Conservation (phyloP, 192 early-diverging fungal genomes). For the Tieghemiomyces parasiticus region DNA sequence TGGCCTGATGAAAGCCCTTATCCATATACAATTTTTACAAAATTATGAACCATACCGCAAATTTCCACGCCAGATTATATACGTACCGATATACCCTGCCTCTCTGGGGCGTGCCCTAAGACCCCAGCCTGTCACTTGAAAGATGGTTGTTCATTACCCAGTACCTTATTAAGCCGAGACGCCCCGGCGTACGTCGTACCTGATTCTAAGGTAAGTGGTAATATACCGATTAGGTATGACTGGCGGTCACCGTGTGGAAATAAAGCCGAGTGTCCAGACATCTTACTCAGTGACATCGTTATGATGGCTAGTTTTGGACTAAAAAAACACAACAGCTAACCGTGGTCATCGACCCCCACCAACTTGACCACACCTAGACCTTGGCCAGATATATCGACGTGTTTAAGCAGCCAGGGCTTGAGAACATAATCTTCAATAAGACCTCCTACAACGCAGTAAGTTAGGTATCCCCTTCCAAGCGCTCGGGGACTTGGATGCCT, state of each 20-base stretch:
- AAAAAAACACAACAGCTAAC: neutral
- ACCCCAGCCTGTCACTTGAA: constrained; percentile 20
- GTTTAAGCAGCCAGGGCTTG: constrained; percentile 47
- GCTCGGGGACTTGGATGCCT: neutral
- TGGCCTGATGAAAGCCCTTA: neutral
- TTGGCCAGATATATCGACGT: constrained; percentile 44
- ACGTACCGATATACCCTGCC: constrained; percentile 40
- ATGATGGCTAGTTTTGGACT: neutral
- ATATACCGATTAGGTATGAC: neutral
- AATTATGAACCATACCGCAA: neutral
- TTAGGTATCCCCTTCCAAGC: constrained; percentile 14
- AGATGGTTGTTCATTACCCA: constrained; percentile 14
- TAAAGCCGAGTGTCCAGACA: neutral
- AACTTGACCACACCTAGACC: neutral
- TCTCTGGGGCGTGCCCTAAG: constrained; percentile 24
- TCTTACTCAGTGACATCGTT: neutral
- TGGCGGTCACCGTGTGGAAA: neutral
- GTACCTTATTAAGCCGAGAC: constrained; percentile 19
- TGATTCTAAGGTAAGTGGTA: constrained; percentile 25
- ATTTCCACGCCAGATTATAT: constrained; percentile 27
- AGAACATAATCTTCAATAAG: constrained; percentile 51
- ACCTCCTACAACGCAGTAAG: constrained; percentile 39
- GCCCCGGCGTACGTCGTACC: constrained; percentile 33
- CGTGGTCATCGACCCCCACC: constrained; percentile 19
- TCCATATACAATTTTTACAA: neutral